These are phyloP conservation scores for Lentithecium fluviatile DNA, from an alignment of 495 filamentous ascomycete species.

Conservation along the genomic window DNA sequence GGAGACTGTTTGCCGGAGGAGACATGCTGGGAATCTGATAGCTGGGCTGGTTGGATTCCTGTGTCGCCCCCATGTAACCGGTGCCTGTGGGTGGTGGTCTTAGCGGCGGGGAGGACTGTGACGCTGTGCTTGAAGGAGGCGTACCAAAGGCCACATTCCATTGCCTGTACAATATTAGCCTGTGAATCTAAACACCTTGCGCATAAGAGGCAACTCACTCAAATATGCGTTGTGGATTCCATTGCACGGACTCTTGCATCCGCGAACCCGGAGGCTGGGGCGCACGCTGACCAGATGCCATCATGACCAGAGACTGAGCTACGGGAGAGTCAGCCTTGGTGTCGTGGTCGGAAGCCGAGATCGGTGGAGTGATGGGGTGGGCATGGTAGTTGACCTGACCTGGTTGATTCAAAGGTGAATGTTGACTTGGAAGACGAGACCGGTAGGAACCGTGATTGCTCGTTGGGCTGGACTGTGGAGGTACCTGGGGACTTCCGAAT, in stretches of 20 bases:
- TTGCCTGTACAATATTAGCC: slow-evolving; percentile 54
- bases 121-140: slow-evolving; percentile 40
- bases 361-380: slow-evolving; percentile 79
- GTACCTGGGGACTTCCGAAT: slow-evolving; percentile 74
- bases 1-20: slow-evolving; percentile 24
- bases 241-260: slow-evolving; percentile 67
- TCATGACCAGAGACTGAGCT: slow-evolving; percentile 74
- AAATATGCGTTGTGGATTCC: slow-evolving; percentile 93
- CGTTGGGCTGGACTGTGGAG: slow-evolving; percentile 29
- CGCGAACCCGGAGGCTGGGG: slow-evolving; percentile 53
- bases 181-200: background rate
- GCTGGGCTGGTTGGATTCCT: slow-evolving; percentile 27
- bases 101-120: slow-evolving; percentile 41
- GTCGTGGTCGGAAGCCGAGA: slow-evolving; percentile 72
- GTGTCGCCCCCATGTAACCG: slow-evolving; percentile 30
- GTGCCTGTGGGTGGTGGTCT: slow-evolving; percentile 43
- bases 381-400: slow-evolving; percentile 71
- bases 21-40: slow-evolving; percentile 32
- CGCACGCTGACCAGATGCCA: slow-evolving; percentile 58
- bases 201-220: slow-evolving; percentile 62
- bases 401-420: slow-evolving; percentile 48
- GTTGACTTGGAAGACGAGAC: slow-evolving; percentile 35
- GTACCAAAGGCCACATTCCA: slow-evolving; percentile 91
- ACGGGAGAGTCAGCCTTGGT: slow-evolving; percentile 77
- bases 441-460: slow-evolving; percentile 40